Percentiles rank a stretch among this genome's conserved stretches.
phyloP scores from a whole-genome alignment of 1,284 basidiomycete genomes.

The Exobasidium rhododendri region DNA sequence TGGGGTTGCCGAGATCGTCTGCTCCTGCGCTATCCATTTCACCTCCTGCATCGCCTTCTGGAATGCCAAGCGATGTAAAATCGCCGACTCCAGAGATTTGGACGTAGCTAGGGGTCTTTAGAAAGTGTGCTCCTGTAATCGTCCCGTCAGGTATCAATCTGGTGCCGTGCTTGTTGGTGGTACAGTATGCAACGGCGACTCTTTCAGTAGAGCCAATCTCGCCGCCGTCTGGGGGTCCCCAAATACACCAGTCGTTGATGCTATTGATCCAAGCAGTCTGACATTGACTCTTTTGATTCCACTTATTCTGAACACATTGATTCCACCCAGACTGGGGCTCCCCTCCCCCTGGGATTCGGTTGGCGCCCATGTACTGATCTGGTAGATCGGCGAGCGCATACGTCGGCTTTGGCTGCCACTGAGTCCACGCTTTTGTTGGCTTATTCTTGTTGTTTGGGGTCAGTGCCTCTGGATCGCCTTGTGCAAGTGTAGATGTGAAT shows the following conservation, averaged over 20 bases:
- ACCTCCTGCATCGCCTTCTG: constrained; percentile 37
- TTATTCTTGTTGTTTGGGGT: constrained; percentile 23
- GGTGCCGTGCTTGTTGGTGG: constrained; percentile 47
- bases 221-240: constrained; percentile 17
- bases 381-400: constrained; percentile 34
- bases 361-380: constrained; percentile 41
- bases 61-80: constrained; percentile 36
- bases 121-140: constrained; percentile 46
- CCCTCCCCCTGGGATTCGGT: constrained; percentile 24
- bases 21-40: constrained; percentile 51
- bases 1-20: constrained; percentile 43
- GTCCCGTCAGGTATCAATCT: constrained; percentile 51
- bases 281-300: constrained; percentile 38
- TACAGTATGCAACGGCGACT: constrained; percentile 48
- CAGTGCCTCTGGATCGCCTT: constrained; percentile 7
- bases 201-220: constrained; percentile 16
- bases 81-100: constrained; percentile 47
- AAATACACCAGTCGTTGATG: constrained; percentile 40
- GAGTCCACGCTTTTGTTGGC: constrained; percentile 41
- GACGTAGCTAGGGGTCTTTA: constrained; percentile 44
- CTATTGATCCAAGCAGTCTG: constrained; percentile 50
- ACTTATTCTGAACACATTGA: constrained; percentile 29
- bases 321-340: constrained; percentile 41
- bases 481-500: no score
- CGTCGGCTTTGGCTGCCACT: constrained; percentile 42